Percentiles rank a stretch among this genome's conserved stretches.
Evolutionary conservation across 2,329 filamentous ascomycete genomes (phyloP).

Genomic region (Stachybotrys chartarum): DNA sequence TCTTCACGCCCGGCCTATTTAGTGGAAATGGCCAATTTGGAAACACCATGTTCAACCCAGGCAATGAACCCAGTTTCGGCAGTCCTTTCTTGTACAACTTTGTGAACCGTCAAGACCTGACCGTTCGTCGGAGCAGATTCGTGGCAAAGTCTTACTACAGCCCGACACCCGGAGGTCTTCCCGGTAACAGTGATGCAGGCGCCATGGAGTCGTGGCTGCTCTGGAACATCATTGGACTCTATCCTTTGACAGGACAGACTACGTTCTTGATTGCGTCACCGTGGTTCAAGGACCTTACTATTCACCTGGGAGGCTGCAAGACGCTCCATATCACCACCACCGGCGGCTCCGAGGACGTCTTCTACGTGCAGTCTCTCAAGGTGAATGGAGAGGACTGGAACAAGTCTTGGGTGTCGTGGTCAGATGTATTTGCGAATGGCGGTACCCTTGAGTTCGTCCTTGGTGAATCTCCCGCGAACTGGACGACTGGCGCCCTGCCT

Average conservation of each 20-base stretch:
- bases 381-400: slow-evolving; percentile 59
- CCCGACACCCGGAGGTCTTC: slow-evolving; percentile 47
- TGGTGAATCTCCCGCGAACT: slow-evolving; percentile 42
- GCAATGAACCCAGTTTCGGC: slow-evolving; percentile 61
- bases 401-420: slow-evolving; percentile 59
- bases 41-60: slow-evolving; percentile 57
- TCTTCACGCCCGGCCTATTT: slow-evolving; percentile 46
- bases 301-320: slow-evolving; percentile 49
- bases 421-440: slow-evolving; percentile 57
- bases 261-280: slow-evolving; percentile 60
- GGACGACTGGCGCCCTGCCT: slow-evolving; percentile 53
- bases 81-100: slow-evolving; percentile 65
- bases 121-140: slow-evolving; percentile 49
- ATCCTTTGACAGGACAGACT: slow-evolving; percentile 61
- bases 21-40: slow-evolving; percentile 30
- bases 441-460: slow-evolving; percentile 58
- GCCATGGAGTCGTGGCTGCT: slow-evolving; percentile 66
- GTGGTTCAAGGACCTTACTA: slow-evolving; percentile 53
- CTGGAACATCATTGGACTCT: slow-evolving; percentile 63
- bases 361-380: slow-evolving; percentile 58
- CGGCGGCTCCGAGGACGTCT: slow-evolving; percentile 39
- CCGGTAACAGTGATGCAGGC: slow-evolving; percentile 65
- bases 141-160: slow-evolving; percentile 55
- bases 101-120: slow-evolving; percentile 53
- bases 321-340: slow-evolving; percentile 45